Conservation (phyloP, 148 eudicot genomes). For the Camellia sinensis region DNA sequence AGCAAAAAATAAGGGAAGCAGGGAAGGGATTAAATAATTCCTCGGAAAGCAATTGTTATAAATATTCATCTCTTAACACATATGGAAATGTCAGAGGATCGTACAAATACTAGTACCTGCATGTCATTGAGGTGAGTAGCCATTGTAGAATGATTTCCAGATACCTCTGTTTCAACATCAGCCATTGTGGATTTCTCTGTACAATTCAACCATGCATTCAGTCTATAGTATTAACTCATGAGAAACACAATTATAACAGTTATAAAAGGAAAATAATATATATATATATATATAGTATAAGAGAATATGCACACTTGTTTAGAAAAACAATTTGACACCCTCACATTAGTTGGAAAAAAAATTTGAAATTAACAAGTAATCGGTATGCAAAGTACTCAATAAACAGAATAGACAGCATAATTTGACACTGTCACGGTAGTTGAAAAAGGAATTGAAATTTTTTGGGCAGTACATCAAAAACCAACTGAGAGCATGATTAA, state of each 20-base stretch:
- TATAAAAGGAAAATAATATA: not conserved
- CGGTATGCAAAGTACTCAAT: not conserved
- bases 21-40: not conserved
- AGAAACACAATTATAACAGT: not conserved
- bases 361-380: not conserved
- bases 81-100: not conserved
- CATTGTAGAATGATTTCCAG: slow-evolving; percentile 40
- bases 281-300: not conserved
- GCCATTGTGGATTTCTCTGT: slow-evolving; percentile 42
- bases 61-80: slow-evolving; percentile 1
- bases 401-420: not conserved
- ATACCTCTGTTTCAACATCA: slow-evolving; percentile 39
- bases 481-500: not conserved
- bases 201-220: slow-evolving; percentile 13
- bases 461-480: not conserved
- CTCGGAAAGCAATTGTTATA: not conserved
- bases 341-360: not conserved
- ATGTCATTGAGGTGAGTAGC: slow-evolving; percentile 37
- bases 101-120: slow-evolving; percentile 40
- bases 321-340: too few species aligned
- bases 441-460: not conserved
- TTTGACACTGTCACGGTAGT: not conserved
- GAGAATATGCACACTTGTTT: too few species aligned
- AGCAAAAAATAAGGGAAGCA: not conserved
- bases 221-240: not conserved